Base-by-base conservation (phyloP, 805 yeast genomes). In the Zygosaccharomyces bailii region DNA sequence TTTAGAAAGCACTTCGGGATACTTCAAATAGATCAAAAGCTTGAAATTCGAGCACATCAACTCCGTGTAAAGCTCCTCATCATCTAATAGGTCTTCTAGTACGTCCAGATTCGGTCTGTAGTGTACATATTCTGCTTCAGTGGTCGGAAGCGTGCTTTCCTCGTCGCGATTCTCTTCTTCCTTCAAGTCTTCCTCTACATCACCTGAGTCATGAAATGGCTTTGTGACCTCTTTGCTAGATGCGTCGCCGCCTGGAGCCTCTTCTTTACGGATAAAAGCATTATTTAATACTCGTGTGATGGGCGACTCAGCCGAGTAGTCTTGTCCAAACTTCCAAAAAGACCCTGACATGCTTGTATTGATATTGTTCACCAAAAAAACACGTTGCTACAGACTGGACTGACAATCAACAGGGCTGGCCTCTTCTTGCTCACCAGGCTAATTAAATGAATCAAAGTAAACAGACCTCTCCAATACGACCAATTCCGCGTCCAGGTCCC, bases 1-100 rank as follows among this genome's bases (percentile, higher is more conserved):
- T 45, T 79, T 78, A 42, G 72, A 74, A 48, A 91, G 63, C 11
- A 87, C 79, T 42, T 81, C 85, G 11, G 93, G 89, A 58, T 86
- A 86, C 50, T 91, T 75, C 44, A 93, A 70, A 56, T 82, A 82
- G 56, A 88, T 93, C 31, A 90, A 72, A 39, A 93, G 73, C 59
- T 84, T 83, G 35, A 82, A 74, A 61, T 85, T 85, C 14, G 88
- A 81, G 17, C 84, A 78, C 50, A 83, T 67, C 29, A 87, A 68
- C 60, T 86, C 93, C 46, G 85, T 85, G 20, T 85, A 70, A 21
- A 87, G 65, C 46, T 84, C 90, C 36, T 79, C 84, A 54, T 86
- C 91, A 59, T 84, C 89, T 49, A 87, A 68, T 35, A 87, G 65
- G 38, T 82, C 84, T 36, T 76, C 79, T 47, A 80, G 63, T 4